A percentile compares a stretch with the other conserved stretches of the same genome.
Conservation (phyloP, 495 filamentous ascomycete genomes). For the Tuber borchii region DNA sequence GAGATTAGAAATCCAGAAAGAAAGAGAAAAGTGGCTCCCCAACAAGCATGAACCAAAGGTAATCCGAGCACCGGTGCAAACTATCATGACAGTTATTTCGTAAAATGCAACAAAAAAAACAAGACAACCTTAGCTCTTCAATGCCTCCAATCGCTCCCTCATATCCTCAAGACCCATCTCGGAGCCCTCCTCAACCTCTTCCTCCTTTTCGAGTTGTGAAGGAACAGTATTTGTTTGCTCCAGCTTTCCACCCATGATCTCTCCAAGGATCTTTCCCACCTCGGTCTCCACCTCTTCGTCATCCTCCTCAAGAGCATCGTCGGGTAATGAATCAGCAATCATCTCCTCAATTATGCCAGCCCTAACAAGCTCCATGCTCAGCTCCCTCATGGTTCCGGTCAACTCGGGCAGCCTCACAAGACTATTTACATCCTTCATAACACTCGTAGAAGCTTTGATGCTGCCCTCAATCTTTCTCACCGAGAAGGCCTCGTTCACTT, state of each 20-base stretch:
- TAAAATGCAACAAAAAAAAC: neutral
- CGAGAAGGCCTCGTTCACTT: constrained; percentile 93
- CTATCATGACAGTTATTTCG: neutral
- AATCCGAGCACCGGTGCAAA: neutral
- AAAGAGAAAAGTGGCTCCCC: neutral
- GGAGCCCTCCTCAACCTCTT: constrained; percentile 54
- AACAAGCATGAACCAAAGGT: neutral
- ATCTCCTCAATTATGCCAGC: constrained; percentile 98
- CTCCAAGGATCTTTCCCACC: constrained; percentile 85
- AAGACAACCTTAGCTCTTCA: constrained; percentile 62
- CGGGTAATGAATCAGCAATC: constrained; percentile 77
- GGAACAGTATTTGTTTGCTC: constrained; percentile 58
- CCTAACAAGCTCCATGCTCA: constrained; percentile 79
- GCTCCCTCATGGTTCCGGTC: constrained; percentile 80
- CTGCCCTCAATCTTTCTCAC: constrained; percentile 94
- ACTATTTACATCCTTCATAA: constrained; percentile 95
- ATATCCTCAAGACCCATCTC: constrained; percentile 64
- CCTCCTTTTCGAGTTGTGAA: constrained; percentile 45
- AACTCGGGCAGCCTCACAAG: constrained; percentile 79
- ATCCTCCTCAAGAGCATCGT: constrained; percentile 57
- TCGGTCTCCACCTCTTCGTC: constrained; percentile 87
- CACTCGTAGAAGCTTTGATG: constrained; percentile 74
- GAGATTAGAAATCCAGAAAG: neutral
- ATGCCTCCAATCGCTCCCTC: constrained; percentile 79
- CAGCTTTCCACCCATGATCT: constrained; percentile 77